phyloP scores from a whole-genome alignment of 495 filamentous ascomycete species.

The Penicillium psychrofluorescens region DNA sequence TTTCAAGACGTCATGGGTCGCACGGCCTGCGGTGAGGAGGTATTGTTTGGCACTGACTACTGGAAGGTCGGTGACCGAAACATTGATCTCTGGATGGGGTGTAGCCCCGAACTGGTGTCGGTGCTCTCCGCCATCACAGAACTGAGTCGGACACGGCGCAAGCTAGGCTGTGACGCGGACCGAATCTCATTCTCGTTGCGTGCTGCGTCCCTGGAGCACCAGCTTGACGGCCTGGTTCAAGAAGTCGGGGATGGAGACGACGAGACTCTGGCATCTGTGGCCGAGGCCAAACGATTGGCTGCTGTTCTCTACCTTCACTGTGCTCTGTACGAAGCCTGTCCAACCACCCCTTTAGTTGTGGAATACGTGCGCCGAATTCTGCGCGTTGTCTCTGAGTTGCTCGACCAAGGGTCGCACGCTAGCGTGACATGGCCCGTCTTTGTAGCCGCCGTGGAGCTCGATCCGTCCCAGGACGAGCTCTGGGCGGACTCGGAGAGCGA shows the following conservation, averaged over 20 bases:
- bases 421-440: conserved; percentile 40
- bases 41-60: conserved; percentile 34
- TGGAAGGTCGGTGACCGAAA: conserved; percentile 29
- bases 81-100: conserved; percentile 41
- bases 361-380: conserved; percentile 29
- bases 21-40: conserved; percentile 36
- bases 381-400: conserved; percentile 23
- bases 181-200: conserved; percentile 17
- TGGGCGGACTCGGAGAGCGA: conserved; percentile 15
- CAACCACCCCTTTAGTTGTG: conserved; percentile 29
- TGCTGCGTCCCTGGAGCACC: conserved; percentile 20
- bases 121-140: conserved; percentile 37
- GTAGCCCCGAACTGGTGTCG: conserved; percentile 34
- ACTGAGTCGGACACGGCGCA: conserved; percentile 28
- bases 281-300: conserved; percentile 36
- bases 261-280: conserved; percentile 20
- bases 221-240: conserved; percentile 28
- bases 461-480: conserved; percentile 31
- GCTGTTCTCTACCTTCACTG: conserved; percentile 37
- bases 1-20: conserved; percentile 44
- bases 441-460: conserved; percentile 37
- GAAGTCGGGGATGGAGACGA: conserved; percentile 26
- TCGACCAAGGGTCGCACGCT: conserved; percentile 20
- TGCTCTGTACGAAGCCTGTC: conserved; percentile 30
- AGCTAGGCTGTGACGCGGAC: conserved; percentile 16